These are phyloP conservation scores for Phyllosticta citribraziliensis DNA, from an alignment of 2,329 filamentous ascomycete species.

Conservation along the genomic window DNA sequence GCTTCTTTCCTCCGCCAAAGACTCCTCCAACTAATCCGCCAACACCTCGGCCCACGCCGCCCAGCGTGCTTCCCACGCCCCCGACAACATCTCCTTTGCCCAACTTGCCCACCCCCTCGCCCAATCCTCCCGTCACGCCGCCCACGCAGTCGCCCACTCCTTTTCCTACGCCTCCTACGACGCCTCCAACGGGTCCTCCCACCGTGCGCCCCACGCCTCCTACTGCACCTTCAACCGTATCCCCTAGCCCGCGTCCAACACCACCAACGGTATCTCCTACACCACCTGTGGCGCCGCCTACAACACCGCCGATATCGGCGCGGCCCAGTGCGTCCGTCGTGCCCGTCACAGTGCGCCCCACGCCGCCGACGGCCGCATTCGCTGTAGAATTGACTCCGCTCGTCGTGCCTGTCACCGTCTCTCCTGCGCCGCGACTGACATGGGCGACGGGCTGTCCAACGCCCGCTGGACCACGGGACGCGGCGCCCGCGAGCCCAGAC, in stretches of 20 bases:
- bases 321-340: constrained; percentile 34
- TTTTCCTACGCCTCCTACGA: constrained; percentile 28
- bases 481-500: constrained; percentile 27
- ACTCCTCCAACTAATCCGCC: constrained; percentile 27
- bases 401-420: constrained; percentile 31
- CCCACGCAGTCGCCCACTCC: constrained; percentile 30
- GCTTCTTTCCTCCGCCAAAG: constrained; percentile 18
- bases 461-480: constrained; percentile 24
- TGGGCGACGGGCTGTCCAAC: constrained; percentile 30
- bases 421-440: constrained; percentile 31
- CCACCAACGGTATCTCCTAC: constrained; percentile 25
- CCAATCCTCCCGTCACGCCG: constrained; percentile 33
- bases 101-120: constrained; percentile 36
- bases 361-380: constrained; percentile 30
- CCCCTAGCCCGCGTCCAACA: constrained; percentile 17
- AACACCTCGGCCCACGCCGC: constrained; percentile 30
- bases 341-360: constrained; percentile 34
- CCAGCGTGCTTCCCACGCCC: constrained; percentile 31
- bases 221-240: background rate
- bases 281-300: constrained; percentile 26
- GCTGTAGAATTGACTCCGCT: constrained; percentile 32
- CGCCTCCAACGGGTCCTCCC: constrained; percentile 17
- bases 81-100: constrained; percentile 37
- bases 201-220: constrained; percentile 26
- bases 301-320: constrained; percentile 32